These are phyloP conservation scores for Voacanga thouarsii DNA, from an alignment of 257 asterid species.

Conservation along the genomic window DNA sequence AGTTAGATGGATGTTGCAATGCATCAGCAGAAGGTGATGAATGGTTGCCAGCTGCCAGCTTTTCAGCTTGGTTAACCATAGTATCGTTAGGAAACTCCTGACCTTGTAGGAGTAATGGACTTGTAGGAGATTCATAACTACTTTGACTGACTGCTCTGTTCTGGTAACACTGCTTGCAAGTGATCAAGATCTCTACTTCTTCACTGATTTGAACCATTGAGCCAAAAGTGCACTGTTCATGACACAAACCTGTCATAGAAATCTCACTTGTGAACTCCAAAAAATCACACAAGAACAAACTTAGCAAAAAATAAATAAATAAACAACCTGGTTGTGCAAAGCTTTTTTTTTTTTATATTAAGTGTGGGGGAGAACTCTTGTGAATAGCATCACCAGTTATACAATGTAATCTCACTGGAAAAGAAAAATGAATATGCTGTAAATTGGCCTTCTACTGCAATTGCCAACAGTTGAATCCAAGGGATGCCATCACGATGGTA, in stretches of 20 bases:
- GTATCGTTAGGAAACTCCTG: conserved; percentile 33
- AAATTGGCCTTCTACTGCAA: background rate
- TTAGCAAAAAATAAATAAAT: too few relatives aligned
- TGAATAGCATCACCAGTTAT: conserved; percentile 3
- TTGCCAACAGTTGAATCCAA: background rate
- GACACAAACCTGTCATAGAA: conserved; percentile 60
- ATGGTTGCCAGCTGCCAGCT: conserved; percentile 23
- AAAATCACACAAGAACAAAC: background rate
- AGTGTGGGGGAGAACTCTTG: too few relatives aligned
- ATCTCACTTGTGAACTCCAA: conserved; percentile 8
- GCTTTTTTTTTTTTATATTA: too few relatives aligned
- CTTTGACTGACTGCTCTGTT: conserved; percentile 32
- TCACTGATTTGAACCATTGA: conserved; percentile 35
- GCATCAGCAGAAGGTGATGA: conserved; percentile 36
- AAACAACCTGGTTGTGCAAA: background rate
- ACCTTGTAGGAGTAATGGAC: conserved; percentile 54
- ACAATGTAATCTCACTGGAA: background rate
- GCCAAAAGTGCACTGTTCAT: conserved; percentile 52
- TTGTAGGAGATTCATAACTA: conserved; percentile 47
- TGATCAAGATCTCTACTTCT: conserved; percentile 35
- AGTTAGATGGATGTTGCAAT: conserved; percentile 28
- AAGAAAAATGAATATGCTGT: background rate
- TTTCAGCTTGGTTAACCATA: conserved; percentile 30
- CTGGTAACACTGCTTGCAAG: conserved; percentile 60
- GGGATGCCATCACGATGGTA: background rate